Base-by-base conservation (phyloP, 495 filamentous ascomycete genomes). In the Podospora fimiseda region DNA sequence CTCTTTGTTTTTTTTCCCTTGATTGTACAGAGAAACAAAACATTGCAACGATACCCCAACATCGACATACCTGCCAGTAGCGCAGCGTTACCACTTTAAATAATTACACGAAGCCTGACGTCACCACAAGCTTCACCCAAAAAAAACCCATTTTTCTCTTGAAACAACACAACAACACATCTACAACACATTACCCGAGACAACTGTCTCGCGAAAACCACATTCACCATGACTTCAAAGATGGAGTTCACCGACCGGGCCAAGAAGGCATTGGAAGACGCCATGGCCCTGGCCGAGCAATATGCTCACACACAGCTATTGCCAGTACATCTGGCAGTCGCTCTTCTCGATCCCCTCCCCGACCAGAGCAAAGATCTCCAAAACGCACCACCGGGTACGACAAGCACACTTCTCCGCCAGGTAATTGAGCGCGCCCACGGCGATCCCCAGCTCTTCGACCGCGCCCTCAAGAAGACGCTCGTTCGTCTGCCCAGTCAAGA, bases 211-310 rank as follows among this genome's bases (percentile, higher is more conserved):
- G 23, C 47, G 27, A 33, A 50, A 19, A 20, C 15, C 37, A 22
- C 43, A 58, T 38, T 44, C 65, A 73, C 45, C 8, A 80, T 80
- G 78, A 70, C 64, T 60, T 70, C 76, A 24, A 71, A 75, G 30
- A 85, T 87, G 82, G 83, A 94, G 61, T 94, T 95, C 63, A 98
- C 93, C 53, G 93, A 97, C 65, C 78, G 88, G 71, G 93, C 88
- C 47, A 85, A 88, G 67, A 86, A 90, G 73, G 84, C 93, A 58
- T 72, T 98, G 64, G 80, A 84, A 53, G 93, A 95, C 68, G 86
- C 91, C 65, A 86, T 87, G 71, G 76, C 77, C 37, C 78, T 95
- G 51, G 88, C 91, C 48, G 81, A 88, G 63, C 82, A 90, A 74
- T 92, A 96, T 60, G 81, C 85, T 5, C 93, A 97, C 72, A 82